Evolutionary conservation across 345 rosid genomes (phyloP), one percentile per base, ranked within the genome.

Genomic region (Tarenaya hassleriana): DNA sequence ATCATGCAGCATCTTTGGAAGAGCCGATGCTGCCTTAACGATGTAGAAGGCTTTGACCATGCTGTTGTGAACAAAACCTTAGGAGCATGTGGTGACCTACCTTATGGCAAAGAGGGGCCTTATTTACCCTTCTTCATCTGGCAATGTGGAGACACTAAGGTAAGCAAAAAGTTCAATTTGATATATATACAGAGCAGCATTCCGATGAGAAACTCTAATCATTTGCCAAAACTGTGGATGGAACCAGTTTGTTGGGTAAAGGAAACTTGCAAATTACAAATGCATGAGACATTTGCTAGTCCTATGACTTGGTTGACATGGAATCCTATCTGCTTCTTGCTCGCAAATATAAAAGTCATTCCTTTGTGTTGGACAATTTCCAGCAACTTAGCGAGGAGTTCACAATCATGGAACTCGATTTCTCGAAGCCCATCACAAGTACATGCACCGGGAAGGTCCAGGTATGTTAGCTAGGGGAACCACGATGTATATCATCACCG

Each of bases 121-220:
- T 73, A 73, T 74, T 77, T 88, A 43, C 85, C 96, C 40, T 81
- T 70, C 42, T 79, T 72, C 43, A 48, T 83, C 52, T 88, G 96
- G 96, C 95, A 92, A 69, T 82, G 95, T 71, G 98, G 95, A 35
- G 81, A 79, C 64, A 69, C 69, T 54, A 74, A 70, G 88, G 98
- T 88, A 73, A 66, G 68, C 49, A 37, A 2, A 66, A 33, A 1
- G 29, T 14, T 31, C n/a, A n/a, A n/a, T 7, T 33, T 21, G 20
- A 45, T 35, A 32, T 24, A 33, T 46, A 34, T 47, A 50, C 35
- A 15, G 19, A 10, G 16, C 11, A 39, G 40, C 29, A 5, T 2
- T 2, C 29, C 5, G 29, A 24, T 24, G 29, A 24, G 29, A 24
- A 24, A 2, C 5, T 24, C 29, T 2, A 24, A 2, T 2, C 29